Evolutionary conservation across 2,329 filamentous ascomycete genomes (phyloP), one percentile per base, ranked within the genome.

Genomic region (Hypoxylon sp.): DNA sequence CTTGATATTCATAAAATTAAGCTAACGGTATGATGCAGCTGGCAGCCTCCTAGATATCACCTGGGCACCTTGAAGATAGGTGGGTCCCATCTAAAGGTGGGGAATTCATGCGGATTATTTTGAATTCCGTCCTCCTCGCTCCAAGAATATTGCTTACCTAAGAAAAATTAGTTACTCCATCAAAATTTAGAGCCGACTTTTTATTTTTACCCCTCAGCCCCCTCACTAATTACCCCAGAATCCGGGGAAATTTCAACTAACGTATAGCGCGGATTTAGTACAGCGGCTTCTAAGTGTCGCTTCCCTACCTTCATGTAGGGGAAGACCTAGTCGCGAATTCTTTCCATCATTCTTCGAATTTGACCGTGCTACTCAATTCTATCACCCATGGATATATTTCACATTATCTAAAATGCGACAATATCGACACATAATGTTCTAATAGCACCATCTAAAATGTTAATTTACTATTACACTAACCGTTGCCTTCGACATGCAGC

Each of bases 401-500:
- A 29, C n/a, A 19, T 33, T 58, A 37, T 60, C 57, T 29, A 19
- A 60, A n/a, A 59, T 58, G 59, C 37, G 44, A 17, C 44, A 22
- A 22, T 46, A 37, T 50, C 33, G 2, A 22, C 11, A 47, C 47
- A 54, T 22, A 35, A 50, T 9, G 47, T 42, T 29, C 31, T 3
- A 17, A 55, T 44, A 59, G 5, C 10, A 13, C 62, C 17, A 33
- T 66, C 39, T 59, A 63, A 59, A 57, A 67, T 64, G 60, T 52
- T 29, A 62, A 29, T 47, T 44, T 53, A 58, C 42, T 64, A 48
- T 58, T 55, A 42, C 53, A n/a, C 46, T 24, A 22, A 26, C 19
- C 59, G 39, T 59, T 46, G 2, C 17, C 47, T 59, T 64, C 51
- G 62, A 70, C 22, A 76, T 76, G 75, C 73, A 71, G 31, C 73